Conservation (phyloP, 331 rosid species). For the Rosa hybrid region DNA sequence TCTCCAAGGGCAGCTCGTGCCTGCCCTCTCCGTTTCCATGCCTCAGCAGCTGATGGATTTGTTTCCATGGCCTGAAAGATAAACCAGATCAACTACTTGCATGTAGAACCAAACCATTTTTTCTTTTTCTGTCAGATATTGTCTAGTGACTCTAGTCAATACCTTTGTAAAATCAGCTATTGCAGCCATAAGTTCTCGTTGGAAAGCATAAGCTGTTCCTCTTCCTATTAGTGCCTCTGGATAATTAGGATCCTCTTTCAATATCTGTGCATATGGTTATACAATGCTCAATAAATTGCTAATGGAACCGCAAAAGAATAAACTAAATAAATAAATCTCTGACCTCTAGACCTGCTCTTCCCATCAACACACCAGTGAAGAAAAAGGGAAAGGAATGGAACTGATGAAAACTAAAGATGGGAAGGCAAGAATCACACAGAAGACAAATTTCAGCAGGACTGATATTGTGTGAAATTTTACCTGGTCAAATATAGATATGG, state of each 20-base stretch:
- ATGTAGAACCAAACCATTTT: slow-evolving; percentile 9
- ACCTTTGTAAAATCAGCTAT: slow-evolving; percentile 97
- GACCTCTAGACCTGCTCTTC: slow-evolving; percentile 1
- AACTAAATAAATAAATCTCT: neutral
- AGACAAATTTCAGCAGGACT: slow-evolving; percentile 20
- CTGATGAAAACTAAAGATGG: slow-evolving; percentile 10
- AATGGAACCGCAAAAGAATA: neutral
- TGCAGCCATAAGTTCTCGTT: slow-evolving; percentile 85
- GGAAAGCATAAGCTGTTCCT: slow-evolving; percentile 94
- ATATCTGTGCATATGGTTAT: slow-evolving; percentile 54
- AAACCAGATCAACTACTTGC: slow-evolving; percentile 21
- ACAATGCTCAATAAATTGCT: slow-evolving; percentile 20
- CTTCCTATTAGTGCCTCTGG: slow-evolving; percentile 99
- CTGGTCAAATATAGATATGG: slow-evolving; percentile 88
- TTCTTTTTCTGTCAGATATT: slow-evolving; percentile 25
- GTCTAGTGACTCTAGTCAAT: slow-evolving; percentile 30
- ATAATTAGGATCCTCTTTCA: slow-evolving; percentile 82
- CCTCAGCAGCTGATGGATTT: slow-evolving; percentile 88
- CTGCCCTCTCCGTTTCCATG: slow-evolving; percentile 99
- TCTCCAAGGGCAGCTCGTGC: slow-evolving; percentile 97
- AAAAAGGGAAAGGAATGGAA: slow-evolving; percentile 19
- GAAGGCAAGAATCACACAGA: neutral
- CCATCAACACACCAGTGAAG: slow-evolving; percentile 11
- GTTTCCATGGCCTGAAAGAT: slow-evolving; percentile 75
- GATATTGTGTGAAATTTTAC: slow-evolving; percentile 40